Evolutionary conservation across 192 early-diverging fungal species (phyloP).

Genomic region (Entrophospora sp.): DNA sequence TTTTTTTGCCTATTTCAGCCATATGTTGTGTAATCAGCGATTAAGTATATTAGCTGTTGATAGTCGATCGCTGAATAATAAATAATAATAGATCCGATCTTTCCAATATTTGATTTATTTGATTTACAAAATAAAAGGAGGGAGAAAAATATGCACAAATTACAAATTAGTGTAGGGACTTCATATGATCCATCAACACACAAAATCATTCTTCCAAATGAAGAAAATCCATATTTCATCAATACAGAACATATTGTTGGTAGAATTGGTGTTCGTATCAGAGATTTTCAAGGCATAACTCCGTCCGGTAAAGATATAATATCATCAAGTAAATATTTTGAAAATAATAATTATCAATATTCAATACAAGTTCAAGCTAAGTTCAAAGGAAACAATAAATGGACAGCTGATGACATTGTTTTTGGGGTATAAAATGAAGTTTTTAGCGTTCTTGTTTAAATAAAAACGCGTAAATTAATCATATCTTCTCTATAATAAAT

Average conservation of each 20-base stretch:
- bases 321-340: slow-evolving; percentile 41
- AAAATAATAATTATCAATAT: slow-evolving; percentile 48
- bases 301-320: slow-evolving; percentile 28
- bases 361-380: slow-evolving; percentile 63
- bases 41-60: too few species aligned
- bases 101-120: too few species aligned
- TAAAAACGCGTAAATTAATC: neutral
- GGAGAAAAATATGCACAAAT: slow-evolving; percentile 8
- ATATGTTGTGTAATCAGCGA: too few species aligned
- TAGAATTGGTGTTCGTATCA: slow-evolving; percentile 56
- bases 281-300: slow-evolving; percentile 51
- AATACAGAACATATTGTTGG: slow-evolving; percentile 57
- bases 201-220: slow-evolving; percentile 42
- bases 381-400: slow-evolving; percentile 61
- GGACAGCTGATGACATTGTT: slow-evolving; percentile 55
- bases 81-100: too few species aligned
- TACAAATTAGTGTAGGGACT: slow-evolving; percentile 32
- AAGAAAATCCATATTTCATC: slow-evolving; percentile 58
- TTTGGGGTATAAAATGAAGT: slow-evolving; percentile 49
- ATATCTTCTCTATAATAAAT: neutral
- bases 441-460: neutral
- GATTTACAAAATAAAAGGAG: neutral
- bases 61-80: too few species aligned
- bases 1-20: too few species aligned
- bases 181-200: slow-evolving; percentile 28